Conservation (phyloP, 2,329 filamentous ascomycete species). For the Penicillium sp. region DNA sequence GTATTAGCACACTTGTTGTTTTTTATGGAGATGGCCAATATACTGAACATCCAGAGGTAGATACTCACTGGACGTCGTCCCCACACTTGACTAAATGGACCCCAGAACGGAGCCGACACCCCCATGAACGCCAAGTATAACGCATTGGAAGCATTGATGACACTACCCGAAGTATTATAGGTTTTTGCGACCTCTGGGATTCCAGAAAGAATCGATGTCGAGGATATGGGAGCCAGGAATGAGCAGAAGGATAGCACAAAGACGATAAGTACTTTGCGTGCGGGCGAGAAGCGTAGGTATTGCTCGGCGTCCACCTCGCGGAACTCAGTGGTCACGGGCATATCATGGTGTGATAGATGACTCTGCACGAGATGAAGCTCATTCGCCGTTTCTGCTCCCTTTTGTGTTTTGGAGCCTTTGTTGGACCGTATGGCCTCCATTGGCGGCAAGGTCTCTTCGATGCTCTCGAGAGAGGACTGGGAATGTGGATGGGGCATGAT, state of each 20-base stretch:
- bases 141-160: slow-evolving; percentile 75
- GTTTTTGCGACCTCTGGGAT: slow-evolving; percentile 71
- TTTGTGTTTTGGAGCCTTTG: slow-evolving; percentile 18
- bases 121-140: slow-evolving; percentile 77
- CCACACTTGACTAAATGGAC: slow-evolving; percentile 68
- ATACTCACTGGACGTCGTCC: slow-evolving; percentile 58
- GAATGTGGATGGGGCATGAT: slow-evolving; percentile 18
- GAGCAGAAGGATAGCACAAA: slow-evolving; percentile 71
- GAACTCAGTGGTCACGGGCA: slow-evolving; percentile 34
- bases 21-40: neutral
- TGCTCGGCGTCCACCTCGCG: slow-evolving; percentile 53
- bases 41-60: neutral
- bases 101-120: slow-evolving; percentile 69
- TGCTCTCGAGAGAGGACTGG: slow-evolving; percentile 12
- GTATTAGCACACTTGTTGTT: neutral
- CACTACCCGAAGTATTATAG: slow-evolving; percentile 65
- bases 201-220: slow-evolving; percentile 71
- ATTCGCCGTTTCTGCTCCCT: slow-evolving; percentile 20
- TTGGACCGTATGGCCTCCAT: slow-evolving; percentile 14
- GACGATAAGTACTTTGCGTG: slow-evolving; percentile 68
- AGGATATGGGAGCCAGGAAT: slow-evolving; percentile 74
- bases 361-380: slow-evolving; percentile 36
- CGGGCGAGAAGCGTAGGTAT: slow-evolving; percentile 65
- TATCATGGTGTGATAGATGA: slow-evolving; percentile 37
- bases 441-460: slow-evolving; percentile 14